These are phyloP conservation scores for Bjerkandera adusta DNA, from an alignment of 1,284 basidiomycete genomes.

Conservation along the genomic window DNA sequence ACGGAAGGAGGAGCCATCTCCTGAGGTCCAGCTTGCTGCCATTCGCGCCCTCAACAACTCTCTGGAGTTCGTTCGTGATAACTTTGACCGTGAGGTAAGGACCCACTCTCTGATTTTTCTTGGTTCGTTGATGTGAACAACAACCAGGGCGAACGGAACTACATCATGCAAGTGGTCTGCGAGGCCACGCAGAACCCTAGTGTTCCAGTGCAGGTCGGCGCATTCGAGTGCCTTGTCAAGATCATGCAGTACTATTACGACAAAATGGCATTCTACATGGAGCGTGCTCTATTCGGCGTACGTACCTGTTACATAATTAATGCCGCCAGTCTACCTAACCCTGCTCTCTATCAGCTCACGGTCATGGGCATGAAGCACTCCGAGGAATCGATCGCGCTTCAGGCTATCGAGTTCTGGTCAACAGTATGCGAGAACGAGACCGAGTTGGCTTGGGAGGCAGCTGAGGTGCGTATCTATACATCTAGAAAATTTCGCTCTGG, in stretches of 20 bases:
- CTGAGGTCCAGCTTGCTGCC: conserved; percentile 94
- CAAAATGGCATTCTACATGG: conserved; percentile 99
- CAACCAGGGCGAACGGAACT: conserved; percentile 91
- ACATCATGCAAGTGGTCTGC: conserved; percentile 99
- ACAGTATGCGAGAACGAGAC: conserved; percentile 99
- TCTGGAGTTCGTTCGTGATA: conserved; percentile 95
- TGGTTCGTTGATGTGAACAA: conserved; percentile 14
- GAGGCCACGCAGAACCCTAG: conserved; percentile 91
- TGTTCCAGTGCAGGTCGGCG: conserved; percentile 84
- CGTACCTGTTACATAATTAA: conserved; percentile 29
- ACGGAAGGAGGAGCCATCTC: conserved; percentile 92
- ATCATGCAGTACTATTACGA: conserved; percentile 99
- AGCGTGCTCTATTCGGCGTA: conserved; percentile 96
- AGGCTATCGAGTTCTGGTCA: conserved; percentile 99
- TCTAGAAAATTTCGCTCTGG: conserved; percentile 1
- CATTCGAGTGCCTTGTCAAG: conserved; percentile 94
- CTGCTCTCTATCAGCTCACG: conserved; percentile 65
- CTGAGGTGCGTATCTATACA: conserved; percentile 62
- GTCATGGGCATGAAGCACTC: conserved; percentile 97
- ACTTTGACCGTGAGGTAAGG: conserved; percentile 93
- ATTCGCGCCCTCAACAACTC: conserved; percentile 95
- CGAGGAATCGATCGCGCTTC: conserved; percentile 90
- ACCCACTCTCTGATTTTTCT: conserved; percentile 6
- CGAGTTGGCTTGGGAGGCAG: conserved; percentile 88
- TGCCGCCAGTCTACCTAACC: conserved; percentile 15